Conservation (phyloP, 2,329 filamentous ascomycete species). For the Alternaria conjuncta region DNA sequence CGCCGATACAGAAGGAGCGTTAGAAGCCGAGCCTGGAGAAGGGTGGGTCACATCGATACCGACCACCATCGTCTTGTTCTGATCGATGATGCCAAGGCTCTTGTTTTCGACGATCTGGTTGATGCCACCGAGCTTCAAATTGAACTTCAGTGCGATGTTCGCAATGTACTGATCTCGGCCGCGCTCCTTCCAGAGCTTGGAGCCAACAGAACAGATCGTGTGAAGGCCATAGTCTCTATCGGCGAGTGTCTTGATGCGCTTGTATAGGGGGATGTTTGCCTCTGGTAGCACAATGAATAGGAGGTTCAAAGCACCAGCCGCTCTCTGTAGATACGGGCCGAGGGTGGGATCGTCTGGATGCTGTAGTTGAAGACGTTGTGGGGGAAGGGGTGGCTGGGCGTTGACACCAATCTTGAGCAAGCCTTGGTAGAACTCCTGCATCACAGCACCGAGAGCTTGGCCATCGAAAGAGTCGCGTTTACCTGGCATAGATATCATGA, state of each 20-base stretch:
- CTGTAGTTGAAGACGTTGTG: constrained; percentile 7
- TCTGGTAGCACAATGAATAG: constrained; percentile 12
- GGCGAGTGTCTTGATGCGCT: constrained; percentile 30
- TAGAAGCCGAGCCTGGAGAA: constrained; percentile 64
- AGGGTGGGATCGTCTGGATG: constrained; percentile 10
- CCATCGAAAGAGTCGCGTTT: constrained; percentile 11
- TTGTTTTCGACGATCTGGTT: constrained; percentile 64
- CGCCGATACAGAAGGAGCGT: constrained; percentile 75
- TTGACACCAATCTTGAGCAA: constrained; percentile 18
- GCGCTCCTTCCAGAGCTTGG: constrained; percentile 47
- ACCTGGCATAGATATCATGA: constrained; percentile 15
- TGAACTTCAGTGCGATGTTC: constrained; percentile 63
- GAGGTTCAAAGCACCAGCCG: no score
- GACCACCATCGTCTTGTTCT: constrained; percentile 79
- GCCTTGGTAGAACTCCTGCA: constrained; percentile 17
- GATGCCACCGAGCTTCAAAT: constrained; percentile 52
- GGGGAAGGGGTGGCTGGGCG: constrained; percentile 3
- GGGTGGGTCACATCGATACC: constrained; percentile 91
- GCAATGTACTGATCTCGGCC: constrained; percentile 48
- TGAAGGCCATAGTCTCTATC: constrained; percentile 30
- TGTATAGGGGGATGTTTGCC: constrained; percentile 23
- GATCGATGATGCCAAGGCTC: constrained; percentile 62
- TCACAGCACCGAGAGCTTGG: neutral
- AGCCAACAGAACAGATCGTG: constrained; percentile 29
- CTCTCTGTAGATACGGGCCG: neutral